Percentiles rank a stretch among this genome's conserved stretches.
Evolutionary conservation across 176 grass and related monocot genomes (phyloP).

Genomic region (Oryza officinalis): DNA sequence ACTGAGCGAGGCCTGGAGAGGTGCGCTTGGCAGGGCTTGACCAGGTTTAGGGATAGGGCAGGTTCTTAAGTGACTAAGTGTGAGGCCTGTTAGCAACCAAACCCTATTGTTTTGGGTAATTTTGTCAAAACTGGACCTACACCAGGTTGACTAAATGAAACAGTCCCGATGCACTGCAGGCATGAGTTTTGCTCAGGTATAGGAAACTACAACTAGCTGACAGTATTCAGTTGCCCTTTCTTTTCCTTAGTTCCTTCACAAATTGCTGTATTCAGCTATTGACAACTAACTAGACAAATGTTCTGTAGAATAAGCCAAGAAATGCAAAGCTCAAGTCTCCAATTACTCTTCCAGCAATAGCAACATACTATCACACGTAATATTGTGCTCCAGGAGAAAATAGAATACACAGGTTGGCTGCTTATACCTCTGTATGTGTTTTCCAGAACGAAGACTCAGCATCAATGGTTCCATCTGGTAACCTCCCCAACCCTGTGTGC

Average conservation of each 20-base stretch:
- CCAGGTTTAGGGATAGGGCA: background rate
- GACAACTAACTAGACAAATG: no score
- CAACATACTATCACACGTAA: no score
- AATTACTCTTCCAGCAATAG: no score
- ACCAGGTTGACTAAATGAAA: background rate
- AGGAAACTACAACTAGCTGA: background rate
- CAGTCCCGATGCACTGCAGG: background rate
- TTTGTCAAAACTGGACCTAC: background rate
- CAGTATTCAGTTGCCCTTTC: background rate
- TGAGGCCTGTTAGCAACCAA: background rate
- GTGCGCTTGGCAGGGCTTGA: background rate
- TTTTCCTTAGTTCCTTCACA: background rate
- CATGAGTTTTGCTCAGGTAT: conserved; percentile 3
- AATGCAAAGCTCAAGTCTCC: no score
- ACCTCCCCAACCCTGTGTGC: no score
- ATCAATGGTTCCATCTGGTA: no score
- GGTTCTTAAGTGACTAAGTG: background rate
- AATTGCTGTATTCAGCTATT: background rate
- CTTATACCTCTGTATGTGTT: no score
- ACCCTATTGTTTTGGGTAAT: background rate
- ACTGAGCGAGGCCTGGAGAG: background rate
- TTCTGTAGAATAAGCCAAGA: no score
- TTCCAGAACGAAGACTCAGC: no score
- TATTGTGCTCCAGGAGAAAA: no score
- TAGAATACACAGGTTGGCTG: no score